Evolutionary conservation across 83 land plant species (phyloP), one percentile per base, ranked within the genome.

Genomic region (Thuja plicata): DNA sequence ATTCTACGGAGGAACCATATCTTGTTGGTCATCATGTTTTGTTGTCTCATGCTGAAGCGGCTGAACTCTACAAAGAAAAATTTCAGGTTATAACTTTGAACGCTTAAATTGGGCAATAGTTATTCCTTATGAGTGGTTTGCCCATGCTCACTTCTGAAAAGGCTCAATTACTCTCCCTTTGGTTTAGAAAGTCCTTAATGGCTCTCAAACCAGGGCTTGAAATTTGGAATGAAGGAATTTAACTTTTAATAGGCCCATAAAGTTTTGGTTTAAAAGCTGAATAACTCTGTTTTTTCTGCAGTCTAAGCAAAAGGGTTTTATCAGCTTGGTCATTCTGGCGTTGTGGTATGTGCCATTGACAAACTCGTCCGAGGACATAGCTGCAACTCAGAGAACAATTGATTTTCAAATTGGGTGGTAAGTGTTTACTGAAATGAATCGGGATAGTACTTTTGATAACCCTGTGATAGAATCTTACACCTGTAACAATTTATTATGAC

Each of bases 1-100:
- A 94, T 70, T 92, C 97, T 0, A 78, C 89, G 0, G 89, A 89
- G 1, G 97, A 96, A 88, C 97, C 57, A 15, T 54, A 54, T 15
- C 3, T 54, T 54, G 57, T 3, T 54, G 57, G 4, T 54, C 57
- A 54, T 54, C 57, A 54, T 54, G 17, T 54, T 54, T 16, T 54
- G 19, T 54, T 54, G 16, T 15, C 57, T 54, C 57, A 54, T 54
- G 57, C 57, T 54, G 57, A 54, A 54, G 57, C 57, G 2, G 57
- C 16, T 54, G 57, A 54, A 16, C 57, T 54, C 19, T 54, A 54
- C 19, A 54, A 19, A 54, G 57, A 54, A 54, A 54, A 54, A 3
- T 54, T 54, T 54, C 57, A 54, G 19, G 57, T 54, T 54, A 3
- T 54, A 54, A 54, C 16, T 54, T 54, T 54, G 4, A 54, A 54